These are phyloP conservation scores for Euphrasia confusa DNA, from an alignment of 257 asterid species.

Conservation along the genomic window DNA sequence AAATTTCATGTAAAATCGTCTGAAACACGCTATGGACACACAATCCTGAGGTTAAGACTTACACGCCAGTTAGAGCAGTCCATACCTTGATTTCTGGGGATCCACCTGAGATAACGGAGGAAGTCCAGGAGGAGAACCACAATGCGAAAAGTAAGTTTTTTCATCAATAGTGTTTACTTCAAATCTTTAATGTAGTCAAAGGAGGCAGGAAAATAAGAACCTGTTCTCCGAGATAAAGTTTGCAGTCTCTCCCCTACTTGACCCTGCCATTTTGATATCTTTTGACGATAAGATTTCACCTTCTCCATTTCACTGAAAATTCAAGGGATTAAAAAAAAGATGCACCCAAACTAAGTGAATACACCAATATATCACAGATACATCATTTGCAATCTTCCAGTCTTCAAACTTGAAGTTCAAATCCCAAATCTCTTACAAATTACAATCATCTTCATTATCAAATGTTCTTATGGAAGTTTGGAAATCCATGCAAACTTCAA, in stretches of 20 bases:
- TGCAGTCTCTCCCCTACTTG: slow-evolving; percentile 82
- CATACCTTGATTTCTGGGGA: slow-evolving; percentile 75
- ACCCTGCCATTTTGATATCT: slow-evolving; percentile 77
- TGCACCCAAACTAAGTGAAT: slow-evolving; percentile 19
- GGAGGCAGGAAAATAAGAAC: slow-evolving; percentile 30
- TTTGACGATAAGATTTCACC: slow-evolving; percentile 80
- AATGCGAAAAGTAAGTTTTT: slow-evolving; percentile 19
- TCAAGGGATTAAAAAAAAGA: slow-evolving; percentile 23
- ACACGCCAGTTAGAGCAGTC: slow-evolving; percentile 45
- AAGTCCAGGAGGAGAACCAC: slow-evolving; percentile 25
- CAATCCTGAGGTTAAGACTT: slow-evolving; percentile 34
- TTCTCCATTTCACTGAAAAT: slow-evolving; percentile 72
- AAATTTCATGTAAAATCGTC: slow-evolving; percentile 9
- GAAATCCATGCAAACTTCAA: slow-evolving; percentile 12
- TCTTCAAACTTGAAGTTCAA: slow-evolving; percentile 10
- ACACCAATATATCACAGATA: slow-evolving; percentile 2
- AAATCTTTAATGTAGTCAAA: slow-evolving; percentile 1
- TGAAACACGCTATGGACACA: slow-evolving; percentile 14
- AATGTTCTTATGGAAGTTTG: slow-evolving; percentile 6
- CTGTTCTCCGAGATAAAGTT: slow-evolving; percentile 66
- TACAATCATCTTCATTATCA: slow-evolving; percentile 9
- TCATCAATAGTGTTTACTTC: slow-evolving; percentile 12
- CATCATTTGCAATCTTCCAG: slow-evolving; percentile 12
- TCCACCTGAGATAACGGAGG: slow-evolving; percentile 41
- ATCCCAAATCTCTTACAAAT: slow-evolving; percentile 10